Conservation (phyloP, 306 rosid genomes). For the Prunus kanzakura region DNA sequence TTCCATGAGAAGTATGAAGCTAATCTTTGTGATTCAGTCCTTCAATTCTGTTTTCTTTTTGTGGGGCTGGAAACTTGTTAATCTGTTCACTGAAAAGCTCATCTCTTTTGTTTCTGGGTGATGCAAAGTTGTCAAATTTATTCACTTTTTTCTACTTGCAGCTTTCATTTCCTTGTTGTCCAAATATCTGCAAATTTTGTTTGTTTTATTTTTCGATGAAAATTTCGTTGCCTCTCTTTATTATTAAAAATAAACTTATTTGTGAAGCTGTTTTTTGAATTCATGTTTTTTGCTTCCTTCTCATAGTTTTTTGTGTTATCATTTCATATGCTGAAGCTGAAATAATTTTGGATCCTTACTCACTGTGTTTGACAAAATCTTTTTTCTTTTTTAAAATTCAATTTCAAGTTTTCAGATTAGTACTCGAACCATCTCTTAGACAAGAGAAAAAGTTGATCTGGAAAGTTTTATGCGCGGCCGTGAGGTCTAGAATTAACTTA, state of each 20-base stretch:
- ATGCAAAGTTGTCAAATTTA: background rate
- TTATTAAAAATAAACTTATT: background rate
- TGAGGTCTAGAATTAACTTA: background rate
- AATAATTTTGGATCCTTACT: background rate
- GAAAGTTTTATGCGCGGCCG: background rate
- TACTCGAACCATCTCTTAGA: background rate
- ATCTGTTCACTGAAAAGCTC: background rate
- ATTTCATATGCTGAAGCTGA: background rate
- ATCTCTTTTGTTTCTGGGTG: conserved; percentile 4
- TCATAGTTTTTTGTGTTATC: background rate
- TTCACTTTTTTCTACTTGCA: background rate
- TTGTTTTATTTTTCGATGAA: background rate
- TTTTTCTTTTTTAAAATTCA: too few species aligned
- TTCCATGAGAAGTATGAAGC: conserved; percentile 25
- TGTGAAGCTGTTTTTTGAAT: background rate
- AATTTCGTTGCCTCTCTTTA: background rate
- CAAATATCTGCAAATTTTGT: background rate
- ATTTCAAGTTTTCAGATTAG: background rate
- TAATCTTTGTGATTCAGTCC: background rate
- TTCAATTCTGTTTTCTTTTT: background rate
- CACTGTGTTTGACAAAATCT: background rate
- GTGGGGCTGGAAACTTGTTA: background rate
- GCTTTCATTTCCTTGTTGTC: background rate
- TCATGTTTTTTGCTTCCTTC: background rate
- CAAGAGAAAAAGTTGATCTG: background rate